Conservation (phyloP, 2,329 filamentous ascomycete genomes). For the Metarhizium robertsii region DNA sequence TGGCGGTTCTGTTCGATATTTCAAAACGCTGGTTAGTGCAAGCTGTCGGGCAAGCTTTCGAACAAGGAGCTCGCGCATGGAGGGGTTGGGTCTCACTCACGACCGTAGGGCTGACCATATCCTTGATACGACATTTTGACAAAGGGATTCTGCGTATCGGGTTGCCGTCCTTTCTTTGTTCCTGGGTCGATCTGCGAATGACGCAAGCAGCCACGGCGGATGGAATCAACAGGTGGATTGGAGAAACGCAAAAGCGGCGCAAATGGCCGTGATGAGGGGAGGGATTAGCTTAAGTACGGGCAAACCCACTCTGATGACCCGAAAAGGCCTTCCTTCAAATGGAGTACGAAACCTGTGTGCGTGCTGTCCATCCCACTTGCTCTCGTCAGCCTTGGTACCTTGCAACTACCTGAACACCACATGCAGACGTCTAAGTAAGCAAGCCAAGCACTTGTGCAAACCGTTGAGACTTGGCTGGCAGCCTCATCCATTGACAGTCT, state of each 20-base stretch:
- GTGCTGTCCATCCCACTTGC: background rate
- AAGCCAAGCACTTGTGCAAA: too few relatives aligned
- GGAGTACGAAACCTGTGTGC: background rate
- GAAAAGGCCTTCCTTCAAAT: too few relatives aligned
- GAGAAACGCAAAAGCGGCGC: background rate
- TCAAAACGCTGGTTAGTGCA: background rate
- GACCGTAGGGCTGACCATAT: constrained; percentile 22
- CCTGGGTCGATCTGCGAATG: background rate
- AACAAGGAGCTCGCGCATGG: too few relatives aligned
- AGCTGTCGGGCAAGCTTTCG: background rate
- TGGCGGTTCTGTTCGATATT: constrained; percentile 16
- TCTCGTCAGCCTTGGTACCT: background rate
- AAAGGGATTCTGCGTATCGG: background rate
- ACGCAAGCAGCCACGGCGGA: background rate
- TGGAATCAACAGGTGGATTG: background rate
- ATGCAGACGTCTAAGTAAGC: too few relatives aligned
- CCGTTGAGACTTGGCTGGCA: too few relatives aligned
- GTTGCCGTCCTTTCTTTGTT: background rate
- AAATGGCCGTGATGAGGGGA: background rate
- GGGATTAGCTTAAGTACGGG: background rate
- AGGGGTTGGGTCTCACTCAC: constrained; percentile 17
- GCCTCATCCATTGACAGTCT: too few relatives aligned
- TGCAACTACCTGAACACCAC: too few relatives aligned
- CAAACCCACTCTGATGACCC: background rate
- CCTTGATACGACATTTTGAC: constrained; percentile 25